Conservation (phyloP, 2,329 filamentous ascomycete genomes). For the Dothidotthia symphoricarpi region DNA sequence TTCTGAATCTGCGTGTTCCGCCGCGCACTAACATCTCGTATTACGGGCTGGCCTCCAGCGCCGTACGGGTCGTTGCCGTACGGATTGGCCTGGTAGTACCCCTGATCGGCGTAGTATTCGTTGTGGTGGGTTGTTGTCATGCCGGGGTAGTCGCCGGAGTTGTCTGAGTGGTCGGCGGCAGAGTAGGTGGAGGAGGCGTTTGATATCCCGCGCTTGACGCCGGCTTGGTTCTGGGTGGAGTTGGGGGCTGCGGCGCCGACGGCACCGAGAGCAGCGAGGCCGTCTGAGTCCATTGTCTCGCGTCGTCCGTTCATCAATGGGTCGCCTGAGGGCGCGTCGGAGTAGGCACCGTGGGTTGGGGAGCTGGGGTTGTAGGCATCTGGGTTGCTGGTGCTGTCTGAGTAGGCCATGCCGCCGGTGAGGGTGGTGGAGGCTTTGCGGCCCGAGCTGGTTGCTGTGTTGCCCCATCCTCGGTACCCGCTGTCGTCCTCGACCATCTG, state of each 20-base stretch:
- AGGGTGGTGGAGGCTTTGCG: slow-evolving; percentile 88
- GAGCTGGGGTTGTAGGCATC: slow-evolving; percentile 58
- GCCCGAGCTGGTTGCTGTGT: slow-evolving; percentile 65
- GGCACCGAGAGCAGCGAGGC: slow-evolving; percentile 74
- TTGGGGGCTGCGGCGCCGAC: slow-evolving; percentile 51
- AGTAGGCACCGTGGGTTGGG: slow-evolving; percentile 62
- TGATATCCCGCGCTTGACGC: slow-evolving; percentile 84
- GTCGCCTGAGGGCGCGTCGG: slow-evolving; percentile 70
- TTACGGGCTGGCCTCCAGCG: slow-evolving; percentile 68
- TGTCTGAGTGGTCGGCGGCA: slow-evolving; percentile 69
- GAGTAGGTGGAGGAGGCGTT: slow-evolving; percentile 98
- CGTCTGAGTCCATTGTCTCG: slow-evolving; percentile 67
- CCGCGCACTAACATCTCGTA: slow-evolving; percentile 87
- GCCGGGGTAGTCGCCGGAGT: slow-evolving; percentile 54
- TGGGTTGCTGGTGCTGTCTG: slow-evolving; percentile 63
- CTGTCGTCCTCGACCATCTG: slow-evolving; percentile 74
- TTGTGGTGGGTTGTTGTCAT: slow-evolving; percentile 49
- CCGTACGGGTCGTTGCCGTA: slow-evolving; percentile 57
- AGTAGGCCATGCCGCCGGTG: slow-evolving; percentile 71
- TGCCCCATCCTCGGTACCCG: slow-evolving; percentile 94
- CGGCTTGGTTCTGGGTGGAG: slow-evolving; percentile 59
- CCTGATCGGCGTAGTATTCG: slow-evolving; percentile 55
- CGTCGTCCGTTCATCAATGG: slow-evolving; percentile 55
- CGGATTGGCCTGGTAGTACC: slow-evolving; percentile 56
- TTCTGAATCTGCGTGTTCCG: slow-evolving; percentile 95